These are phyloP conservation scores for Tricholoma furcatifolium DNA, from an alignment of 768 basidiomycete species.

Conservation along the genomic window DNA sequence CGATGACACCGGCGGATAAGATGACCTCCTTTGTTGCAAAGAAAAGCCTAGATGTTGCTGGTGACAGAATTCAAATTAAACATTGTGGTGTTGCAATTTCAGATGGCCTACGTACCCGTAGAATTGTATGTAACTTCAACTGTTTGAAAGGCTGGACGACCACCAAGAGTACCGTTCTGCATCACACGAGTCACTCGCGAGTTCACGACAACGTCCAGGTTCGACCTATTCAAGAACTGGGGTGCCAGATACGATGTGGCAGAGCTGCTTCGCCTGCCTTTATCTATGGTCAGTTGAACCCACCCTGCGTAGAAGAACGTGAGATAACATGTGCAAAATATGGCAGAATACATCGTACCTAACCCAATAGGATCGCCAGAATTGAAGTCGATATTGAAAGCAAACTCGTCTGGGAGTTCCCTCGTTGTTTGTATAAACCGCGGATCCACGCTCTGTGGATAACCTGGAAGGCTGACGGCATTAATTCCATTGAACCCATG, in stretches of 20 bases:
- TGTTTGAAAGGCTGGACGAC: neutral
- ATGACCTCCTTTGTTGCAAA: neutral
- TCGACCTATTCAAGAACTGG: neutral
- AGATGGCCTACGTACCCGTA: neutral
- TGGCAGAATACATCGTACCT: slow-evolving; percentile 9
- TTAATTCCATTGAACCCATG: slow-evolving; percentile 34
- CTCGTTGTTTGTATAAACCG: slow-evolving; percentile 27
- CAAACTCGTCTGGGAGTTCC: slow-evolving; percentile 19
- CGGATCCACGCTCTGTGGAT: slow-evolving; percentile 27
- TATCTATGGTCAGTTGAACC: neutral
- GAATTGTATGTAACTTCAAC: neutral
- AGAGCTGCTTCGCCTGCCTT: neutral
- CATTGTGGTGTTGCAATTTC: too few relatives aligned
- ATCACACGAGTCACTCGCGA: neutral
- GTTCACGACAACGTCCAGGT: neutral
- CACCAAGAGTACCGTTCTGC: neutral
- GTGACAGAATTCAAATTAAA: too few relatives aligned
- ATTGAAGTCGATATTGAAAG: slow-evolving; percentile 28
- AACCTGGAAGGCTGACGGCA: slow-evolving; percentile 31
- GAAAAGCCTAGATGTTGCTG: neutral
- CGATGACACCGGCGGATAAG: slow-evolving; percentile 29
- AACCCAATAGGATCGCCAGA: slow-evolving; percentile 27
- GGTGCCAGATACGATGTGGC: neutral
- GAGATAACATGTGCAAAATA: neutral
- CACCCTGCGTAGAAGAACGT: neutral